Conservation (phyloP, 768 basidiomycete genomes). For the Trametes cingulata region DNA sequence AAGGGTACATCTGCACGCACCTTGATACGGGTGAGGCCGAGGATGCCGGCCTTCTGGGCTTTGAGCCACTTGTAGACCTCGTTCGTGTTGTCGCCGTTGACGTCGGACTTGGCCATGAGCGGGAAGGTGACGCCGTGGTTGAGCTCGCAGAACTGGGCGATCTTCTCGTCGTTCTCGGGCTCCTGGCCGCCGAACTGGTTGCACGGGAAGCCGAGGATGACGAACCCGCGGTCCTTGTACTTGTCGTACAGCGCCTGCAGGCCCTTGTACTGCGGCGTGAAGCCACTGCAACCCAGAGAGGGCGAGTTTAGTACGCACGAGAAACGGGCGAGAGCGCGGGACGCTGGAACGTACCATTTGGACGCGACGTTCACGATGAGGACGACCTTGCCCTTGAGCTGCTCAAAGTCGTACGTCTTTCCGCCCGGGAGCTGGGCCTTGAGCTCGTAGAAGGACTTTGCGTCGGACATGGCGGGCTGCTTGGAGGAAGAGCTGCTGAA, state of each 20-base stretch:
- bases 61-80: slow-evolving; percentile 87
- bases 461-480: slow-evolving; percentile 18
- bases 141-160: slow-evolving; percentile 69
- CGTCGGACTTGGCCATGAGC: slow-evolving; percentile 90
- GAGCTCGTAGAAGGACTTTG: slow-evolving; percentile 60
- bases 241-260: slow-evolving; percentile 81
- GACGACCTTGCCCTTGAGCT: slow-evolving; percentile 76
- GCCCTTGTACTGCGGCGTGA: slow-evolving; percentile 80
- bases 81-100: slow-evolving; percentile 85
- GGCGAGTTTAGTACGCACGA: not conserved
- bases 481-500: not conserved
- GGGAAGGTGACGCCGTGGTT: slow-evolving; percentile 93
- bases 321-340: not conserved
- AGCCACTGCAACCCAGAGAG: slow-evolving; percentile 55
- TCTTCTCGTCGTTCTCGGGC: slow-evolving; percentile 75
- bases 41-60: slow-evolving; percentile 68
- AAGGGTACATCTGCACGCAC: slow-evolving; percentile 36
- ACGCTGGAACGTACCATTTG: slow-evolving; percentile 61
- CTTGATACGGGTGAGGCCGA: slow-evolving; percentile 77
- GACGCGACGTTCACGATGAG: slow-evolving; percentile 80
- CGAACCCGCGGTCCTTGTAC: slow-evolving; percentile 73
- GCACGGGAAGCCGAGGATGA: slow-evolving; percentile 89
- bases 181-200: slow-evolving; percentile 93
- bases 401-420: slow-evolving; percentile 59
- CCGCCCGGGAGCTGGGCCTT: slow-evolving; percentile 63